Base-by-base conservation (phyloP, 805 yeast species). In the Ogataea ramenticola region DNA sequence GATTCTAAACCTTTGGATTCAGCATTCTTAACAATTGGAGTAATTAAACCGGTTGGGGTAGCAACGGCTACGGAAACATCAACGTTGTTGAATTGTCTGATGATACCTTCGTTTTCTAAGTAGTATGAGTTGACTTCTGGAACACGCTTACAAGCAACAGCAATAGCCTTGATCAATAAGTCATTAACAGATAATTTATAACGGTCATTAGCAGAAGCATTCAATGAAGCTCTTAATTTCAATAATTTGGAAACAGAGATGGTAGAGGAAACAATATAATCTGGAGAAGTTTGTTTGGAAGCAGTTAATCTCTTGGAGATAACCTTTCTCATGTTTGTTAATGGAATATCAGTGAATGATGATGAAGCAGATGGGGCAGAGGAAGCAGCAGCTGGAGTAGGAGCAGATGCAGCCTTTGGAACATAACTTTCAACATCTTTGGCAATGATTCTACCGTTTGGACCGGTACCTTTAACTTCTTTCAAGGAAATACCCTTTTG, bases 51-150 rank as follows among this genome's bases (percentile, higher is more conserved):
- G 42, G 95, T 79, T 65, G 98, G 97, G 17, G 99, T 93, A 48
- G 99, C 93, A 51, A 93, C 99, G 35, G 99, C 99, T 48, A 91
- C 97, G 21, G 98, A 89, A 45, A 93, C 95, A 61, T 93, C 99
- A 44, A 91, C 98, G 58, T 79, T 83, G 60, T 75, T 72, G 78
- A 80, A 93, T 71, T 86, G 90, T 74, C 99, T 86, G 55, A 93
- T 87, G 58, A 91, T 83, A 53, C 89, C 88, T 71, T 93, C 84
- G 34, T 75, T 68, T 64, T 82, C 95, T 58, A 93, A 76, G 93
- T 96, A 93, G 64, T 90, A 86, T 21, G 96, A 79, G 75, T 93
- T 93, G 53, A 82, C 96, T 54, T 83, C 89, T 49, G 99, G 99
- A 43, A 90, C 96, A 69, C 91, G 80, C 67, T 74, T 74, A 46